Evolutionary conservation across 768 basidiomycete genomes (phyloP), one percentile per base, ranked within the genome.

Genomic region (Kwoniella sp.): DNA sequence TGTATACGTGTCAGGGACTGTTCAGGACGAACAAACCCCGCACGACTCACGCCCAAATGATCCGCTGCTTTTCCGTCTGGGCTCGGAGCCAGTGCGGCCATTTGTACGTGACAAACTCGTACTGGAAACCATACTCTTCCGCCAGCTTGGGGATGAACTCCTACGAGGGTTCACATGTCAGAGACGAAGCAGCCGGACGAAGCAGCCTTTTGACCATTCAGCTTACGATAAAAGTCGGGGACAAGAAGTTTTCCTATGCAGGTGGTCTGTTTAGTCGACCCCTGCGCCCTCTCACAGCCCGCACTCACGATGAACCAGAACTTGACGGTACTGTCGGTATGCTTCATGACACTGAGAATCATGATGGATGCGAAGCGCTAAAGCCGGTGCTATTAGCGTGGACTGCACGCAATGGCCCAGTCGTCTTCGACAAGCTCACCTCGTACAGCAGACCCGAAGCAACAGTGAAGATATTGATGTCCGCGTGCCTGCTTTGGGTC

Each of bases 381-480:
- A 27, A 23, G 39, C 9, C 19, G 20, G 5, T 7, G 27, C 9
- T 5, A 38, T 28, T 17, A 3, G 14, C 2, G 26, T 41, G 23
- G 31, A 29, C 27, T 17, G 15, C 14, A 39, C 34, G 38, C 25
- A 61, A n/a, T 14, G 28, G 8, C 26, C 23, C 14, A 25, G 32
- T 17, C 33, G 17, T 25, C 14, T 5, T 4, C 26, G n/a, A 15
- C n/a, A 20, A 39, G 41, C 79, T 25, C 49, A 91, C 93, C 83
- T 98, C 95, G 57, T 98, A 99, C 2, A 99, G 78, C 45, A 93
- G 75, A 0, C 95, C 95, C 0, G 95, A 98, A 6, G 95, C 95
- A 15, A 99, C 93, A 0, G 95, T 99, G 75, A 99, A 98, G 59
- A 99, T 93, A 65, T 99, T 98, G 76, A 98, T 95, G 27, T 95